phyloP scores from a whole-genome alignment of 352 stramenopile species.

The Phytophthora vignae region DNA sequence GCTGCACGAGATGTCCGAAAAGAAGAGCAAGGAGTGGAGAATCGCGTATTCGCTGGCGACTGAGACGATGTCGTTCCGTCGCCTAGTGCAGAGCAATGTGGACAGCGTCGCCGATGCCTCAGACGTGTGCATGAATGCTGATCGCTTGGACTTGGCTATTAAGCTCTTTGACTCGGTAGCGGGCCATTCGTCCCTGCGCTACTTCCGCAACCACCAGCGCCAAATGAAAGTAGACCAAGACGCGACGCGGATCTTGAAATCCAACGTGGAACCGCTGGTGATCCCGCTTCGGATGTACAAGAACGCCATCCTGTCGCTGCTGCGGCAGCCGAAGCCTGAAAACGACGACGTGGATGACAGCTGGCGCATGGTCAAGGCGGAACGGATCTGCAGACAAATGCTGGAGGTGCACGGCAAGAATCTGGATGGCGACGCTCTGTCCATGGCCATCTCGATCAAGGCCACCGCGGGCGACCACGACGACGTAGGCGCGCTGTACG shows the following conservation, averaged over 20 bases:
- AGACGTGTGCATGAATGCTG: constrained; percentile 64
- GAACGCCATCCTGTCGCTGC: constrained; percentile 55
- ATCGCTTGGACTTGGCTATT: constrained; percentile 55
- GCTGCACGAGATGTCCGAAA: constrained; percentile 46
- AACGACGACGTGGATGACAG: constrained; percentile 6
- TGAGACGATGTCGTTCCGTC: constrained; percentile 78
- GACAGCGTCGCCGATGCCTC: constrained; percentile 76
- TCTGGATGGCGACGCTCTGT: constrained; percentile 75
- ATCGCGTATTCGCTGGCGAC: constrained; percentile 76
- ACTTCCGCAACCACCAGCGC: constrained; percentile 31
- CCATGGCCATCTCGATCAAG: constrained; percentile 84
- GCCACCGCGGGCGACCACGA: constrained; percentile 74
- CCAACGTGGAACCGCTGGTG: constrained; percentile 22
- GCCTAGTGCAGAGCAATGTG: constrained; percentile 68
- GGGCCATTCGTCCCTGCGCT: constrained; percentile 53
- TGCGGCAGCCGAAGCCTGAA: constrained; percentile 48
- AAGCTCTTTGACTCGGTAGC: constrained; percentile 69
- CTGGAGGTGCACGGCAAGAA: constrained; percentile 56
- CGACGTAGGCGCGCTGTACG: constrained; percentile 78
- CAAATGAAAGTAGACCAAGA: constrained; percentile 27
- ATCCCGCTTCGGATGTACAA: constrained; percentile 81
- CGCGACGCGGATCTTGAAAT: constrained; percentile 12
- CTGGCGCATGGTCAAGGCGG: constrained; percentile 58
- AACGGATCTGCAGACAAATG: constrained; percentile 76
- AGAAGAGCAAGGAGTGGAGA: constrained; percentile 64